phyloP scores from a whole-genome alignment of 352 stramenopile species.

The Globisporangium recalcitrans region DNA sequence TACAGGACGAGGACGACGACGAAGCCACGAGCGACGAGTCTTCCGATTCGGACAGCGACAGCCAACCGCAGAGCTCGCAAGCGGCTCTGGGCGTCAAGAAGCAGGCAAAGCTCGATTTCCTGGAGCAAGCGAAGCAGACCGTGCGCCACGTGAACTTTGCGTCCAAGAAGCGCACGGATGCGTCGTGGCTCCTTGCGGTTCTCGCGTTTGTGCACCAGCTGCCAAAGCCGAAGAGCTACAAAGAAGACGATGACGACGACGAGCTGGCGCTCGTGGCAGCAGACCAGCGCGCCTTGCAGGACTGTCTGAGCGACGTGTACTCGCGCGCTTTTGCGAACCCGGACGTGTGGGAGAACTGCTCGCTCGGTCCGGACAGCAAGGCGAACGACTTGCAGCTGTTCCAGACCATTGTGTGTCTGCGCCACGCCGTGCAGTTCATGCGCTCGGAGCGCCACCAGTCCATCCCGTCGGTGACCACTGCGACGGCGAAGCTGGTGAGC shows the following conservation, averaged over 20 bases:
- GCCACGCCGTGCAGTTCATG: conserved; percentile 53
- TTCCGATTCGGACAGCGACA: conserved; percentile 33
- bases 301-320: conserved; percentile 49
- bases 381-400: conserved; percentile 22
- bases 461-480: conserved; percentile 38
- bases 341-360: conserved; percentile 3
- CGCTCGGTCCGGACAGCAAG: conserved; percentile 14
- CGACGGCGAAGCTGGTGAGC: conserved; percentile 36
- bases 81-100: neutral
- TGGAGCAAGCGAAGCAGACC: conserved; percentile 29
- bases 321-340: conserved; percentile 34
- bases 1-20: conserved; percentile 25
- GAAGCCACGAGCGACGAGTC: conserved; percentile 27
- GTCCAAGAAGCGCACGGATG: conserved; percentile 26
- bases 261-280: conserved; percentile 22
- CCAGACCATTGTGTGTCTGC: conserved; percentile 37
- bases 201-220: conserved; percentile 37
- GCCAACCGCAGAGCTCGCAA: conserved; percentile 8
- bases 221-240: conserved; percentile 33
- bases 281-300: conserved; percentile 35
- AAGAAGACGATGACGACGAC: conserved; percentile 34
- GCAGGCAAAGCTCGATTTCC: conserved; percentile 20
- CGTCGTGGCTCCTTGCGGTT: conserved; percentile 38
- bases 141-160: conserved; percentile 38
- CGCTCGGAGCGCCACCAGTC: conserved; percentile 36